phyloP scores from a whole-genome alignment of 164 flowering plant species.

The Nelumbo lutea region DNA sequence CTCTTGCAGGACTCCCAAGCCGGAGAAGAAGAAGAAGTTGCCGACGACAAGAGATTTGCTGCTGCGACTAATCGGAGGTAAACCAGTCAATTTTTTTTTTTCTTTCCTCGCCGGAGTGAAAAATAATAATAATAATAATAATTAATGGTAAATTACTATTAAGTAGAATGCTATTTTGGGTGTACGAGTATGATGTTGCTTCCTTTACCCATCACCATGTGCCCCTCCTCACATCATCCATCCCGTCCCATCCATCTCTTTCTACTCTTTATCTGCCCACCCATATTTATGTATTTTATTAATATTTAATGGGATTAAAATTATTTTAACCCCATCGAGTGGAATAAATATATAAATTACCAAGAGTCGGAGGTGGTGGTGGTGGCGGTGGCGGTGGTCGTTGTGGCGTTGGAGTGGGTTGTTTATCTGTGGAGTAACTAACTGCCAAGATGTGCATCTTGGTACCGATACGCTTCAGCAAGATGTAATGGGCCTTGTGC shows the following conservation, averaged over 20 bases:
- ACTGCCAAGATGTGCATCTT: slow-evolving; percentile 2
- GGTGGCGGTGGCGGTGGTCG: neutral
- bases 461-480: neutral
- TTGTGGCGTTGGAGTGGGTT: neutral
- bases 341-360: neutral
- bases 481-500: slow-evolving; percentile 7
- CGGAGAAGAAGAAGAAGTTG: slow-evolving; percentile 7
- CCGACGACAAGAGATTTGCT: neutral
- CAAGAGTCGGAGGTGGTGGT: neutral
- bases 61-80: neutral
- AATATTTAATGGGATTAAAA: neutral
- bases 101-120: neutral
- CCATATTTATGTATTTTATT: neutral
- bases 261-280: neutral
- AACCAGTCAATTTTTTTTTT: neutral
- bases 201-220: slow-evolving; percentile 1
- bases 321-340: neutral
- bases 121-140: neutral
- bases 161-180: slow-evolving; percentile 1
- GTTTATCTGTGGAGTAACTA: neutral
- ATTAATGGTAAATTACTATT: neutral
- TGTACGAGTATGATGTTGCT: neutral
- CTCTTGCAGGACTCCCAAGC: slow-evolving; percentile 3
- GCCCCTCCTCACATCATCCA: slow-evolving; percentile 4
- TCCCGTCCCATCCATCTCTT: slow-evolving; percentile 6